Percentiles rank a stretch among this genome's conserved stretches.
phyloP scores from a whole-genome alignment of 441 rosid species.

The Manihot esculenta region DNA sequence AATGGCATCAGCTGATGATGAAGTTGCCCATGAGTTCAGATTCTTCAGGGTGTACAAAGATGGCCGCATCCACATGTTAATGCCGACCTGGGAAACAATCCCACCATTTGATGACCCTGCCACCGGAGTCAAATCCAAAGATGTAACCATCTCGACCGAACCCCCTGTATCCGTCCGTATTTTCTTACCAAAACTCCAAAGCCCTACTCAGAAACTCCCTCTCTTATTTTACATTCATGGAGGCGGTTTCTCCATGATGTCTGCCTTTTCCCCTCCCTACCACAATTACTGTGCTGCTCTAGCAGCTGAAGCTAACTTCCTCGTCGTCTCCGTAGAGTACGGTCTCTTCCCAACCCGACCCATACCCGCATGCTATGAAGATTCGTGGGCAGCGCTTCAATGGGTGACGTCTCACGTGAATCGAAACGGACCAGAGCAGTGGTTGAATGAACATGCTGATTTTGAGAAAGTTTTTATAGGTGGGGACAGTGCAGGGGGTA shows the following conservation, averaged over 20 bases:
- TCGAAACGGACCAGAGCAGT: constrained; percentile 26
- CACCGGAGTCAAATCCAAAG: constrained; percentile 47
- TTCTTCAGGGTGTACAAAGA: constrained; percentile 44
- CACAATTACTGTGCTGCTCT: constrained; percentile 22
- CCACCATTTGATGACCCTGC: constrained; percentile 37
- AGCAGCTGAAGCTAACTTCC: constrained; percentile 25
- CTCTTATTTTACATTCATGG: constrained; percentile 38
- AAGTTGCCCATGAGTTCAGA: constrained; percentile 25
- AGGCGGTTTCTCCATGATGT: constrained; percentile 34
- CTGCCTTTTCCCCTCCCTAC: constrained; percentile 28
- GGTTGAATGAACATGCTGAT: constrained; percentile 37
- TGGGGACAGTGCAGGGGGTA: constrained; percentile 44
- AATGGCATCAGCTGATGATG: constrained; percentile 16
- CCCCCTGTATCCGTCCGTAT: constrained; percentile 42
- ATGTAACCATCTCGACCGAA: constrained; percentile 36
- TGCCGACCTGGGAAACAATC: constrained; percentile 21
- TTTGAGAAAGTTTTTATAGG: constrained; percentile 29
- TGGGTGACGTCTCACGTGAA: constrained; percentile 37
- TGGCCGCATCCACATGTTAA: constrained; percentile 31
- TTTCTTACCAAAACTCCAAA: constrained; percentile 38
- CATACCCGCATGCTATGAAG: constrained; percentile 39
- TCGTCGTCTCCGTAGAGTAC: constrained; percentile 40
- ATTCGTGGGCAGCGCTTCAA: constrained; percentile 33
- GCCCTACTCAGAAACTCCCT: constrained; percentile 30
- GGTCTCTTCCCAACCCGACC: constrained; percentile 37